phyloP scores from a whole-genome alignment of 805 yeast species.

The Metschnikowia aberdeeniae region DNA sequence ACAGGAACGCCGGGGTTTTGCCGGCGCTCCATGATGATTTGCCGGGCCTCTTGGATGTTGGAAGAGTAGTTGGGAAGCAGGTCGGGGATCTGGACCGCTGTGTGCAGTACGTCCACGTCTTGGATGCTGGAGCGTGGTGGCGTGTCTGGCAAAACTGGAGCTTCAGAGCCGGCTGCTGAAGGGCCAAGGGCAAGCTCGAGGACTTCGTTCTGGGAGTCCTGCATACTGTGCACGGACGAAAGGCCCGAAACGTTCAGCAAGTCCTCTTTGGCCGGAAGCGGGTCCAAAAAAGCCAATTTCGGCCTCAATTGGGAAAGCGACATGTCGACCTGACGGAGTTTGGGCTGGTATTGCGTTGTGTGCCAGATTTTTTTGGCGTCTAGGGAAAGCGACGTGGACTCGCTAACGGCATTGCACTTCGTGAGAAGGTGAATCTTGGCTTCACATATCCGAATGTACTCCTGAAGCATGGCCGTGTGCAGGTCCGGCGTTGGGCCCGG shows the following conservation, averaged over 20 bases:
- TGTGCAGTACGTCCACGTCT: too few species aligned
- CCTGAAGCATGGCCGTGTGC: constrained; percentile 15
- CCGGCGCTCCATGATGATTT: neutral
- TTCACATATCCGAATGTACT: constrained; percentile 25
- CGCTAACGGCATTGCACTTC: constrained; percentile 29
- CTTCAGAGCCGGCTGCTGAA: neutral
- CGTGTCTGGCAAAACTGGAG: neutral
- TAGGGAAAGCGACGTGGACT: constrained; percentile 35
- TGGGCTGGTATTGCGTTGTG: constrained; percentile 23
- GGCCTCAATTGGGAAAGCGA: constrained; percentile 9
- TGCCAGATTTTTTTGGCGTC: constrained; percentile 33
- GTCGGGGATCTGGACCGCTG: neutral
- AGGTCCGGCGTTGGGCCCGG: constrained; percentile 4
- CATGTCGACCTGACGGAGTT: constrained; percentile 18
- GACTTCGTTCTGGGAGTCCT: neutral
- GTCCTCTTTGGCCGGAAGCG: constrained; percentile 8
- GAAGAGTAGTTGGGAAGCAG: neutral
- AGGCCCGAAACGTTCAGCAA: constrained; percentile 10
- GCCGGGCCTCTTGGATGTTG: neutral
- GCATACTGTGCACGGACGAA: neutral
- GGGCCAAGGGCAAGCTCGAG: neutral
- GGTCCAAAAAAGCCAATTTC: constrained; percentile 15
- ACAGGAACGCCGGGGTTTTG: neutral
- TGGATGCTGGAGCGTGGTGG: too few species aligned
- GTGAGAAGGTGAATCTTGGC: constrained; percentile 25